phyloP scores from a whole-genome alignment of 345 rosid species.

The Anacardium occidentale region DNA sequence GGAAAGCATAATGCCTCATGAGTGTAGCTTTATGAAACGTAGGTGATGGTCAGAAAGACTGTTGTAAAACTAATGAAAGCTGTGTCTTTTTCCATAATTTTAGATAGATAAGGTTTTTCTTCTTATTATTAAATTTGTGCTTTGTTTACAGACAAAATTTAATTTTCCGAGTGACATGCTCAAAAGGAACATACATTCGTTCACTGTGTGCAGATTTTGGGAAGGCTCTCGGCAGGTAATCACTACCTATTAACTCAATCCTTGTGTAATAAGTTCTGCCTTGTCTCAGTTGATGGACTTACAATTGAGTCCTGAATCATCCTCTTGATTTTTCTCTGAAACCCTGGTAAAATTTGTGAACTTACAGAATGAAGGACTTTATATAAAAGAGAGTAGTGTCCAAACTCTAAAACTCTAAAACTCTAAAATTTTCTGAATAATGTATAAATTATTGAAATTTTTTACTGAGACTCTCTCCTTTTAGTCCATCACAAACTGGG shows the following conservation, averaged over 20 bases:
- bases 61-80: background rate
- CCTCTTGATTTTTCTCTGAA: background rate
- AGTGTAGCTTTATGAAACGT: background rate
- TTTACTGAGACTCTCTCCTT: background rate
- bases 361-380: background rate
- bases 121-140: background rate
- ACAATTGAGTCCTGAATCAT: background rate
- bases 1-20: background rate
- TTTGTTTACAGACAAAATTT: conserved; percentile 73
- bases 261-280: background rate
- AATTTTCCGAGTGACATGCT: conserved; percentile 79
- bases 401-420: background rate
- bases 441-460: background rate
- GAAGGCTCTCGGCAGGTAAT: conserved; percentile 84
- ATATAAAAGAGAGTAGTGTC: background rate
- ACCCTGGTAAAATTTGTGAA: background rate
- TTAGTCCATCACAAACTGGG: background rate
- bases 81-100: background rate
- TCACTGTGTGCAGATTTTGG: conserved; percentile 94
- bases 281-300: background rate
- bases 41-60: background rate
- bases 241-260: background rate
- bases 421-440: background rate
- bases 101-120: background rate
- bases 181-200: conserved; percentile 92